Base-by-base conservation (phyloP, 495 filamentous ascomycete genomes). In the Xylaria flabelliformis region DNA sequence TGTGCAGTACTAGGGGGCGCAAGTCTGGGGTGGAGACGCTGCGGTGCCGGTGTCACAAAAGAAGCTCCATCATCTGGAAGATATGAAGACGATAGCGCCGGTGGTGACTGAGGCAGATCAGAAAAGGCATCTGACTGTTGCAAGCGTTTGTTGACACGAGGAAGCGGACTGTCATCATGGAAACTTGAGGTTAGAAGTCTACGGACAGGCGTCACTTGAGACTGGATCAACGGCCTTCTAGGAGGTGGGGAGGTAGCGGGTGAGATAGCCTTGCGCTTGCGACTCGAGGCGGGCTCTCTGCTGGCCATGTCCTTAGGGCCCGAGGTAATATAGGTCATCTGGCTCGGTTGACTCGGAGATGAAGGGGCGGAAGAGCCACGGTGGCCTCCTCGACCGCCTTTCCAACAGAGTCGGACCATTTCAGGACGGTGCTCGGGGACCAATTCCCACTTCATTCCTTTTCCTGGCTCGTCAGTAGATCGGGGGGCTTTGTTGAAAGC, bases 381-480 rank as follows among this genome's bases (percentile, higher is more conserved):
- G 75, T 83, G 91, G 76, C 76, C 90, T 81, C 85, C 89, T 76
- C 84, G 87, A 77, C 81, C 87, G 51, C 83, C 84, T 29, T 81
- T 87, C 73, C 74, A 87, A 13, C 83, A 83, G 29, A 75, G 80
- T 55, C 80, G 81, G 10, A 84, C 76, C 85, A 89, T 87, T 61
- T 97, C 93, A 7, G 97, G 92, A 36, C 92, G 91, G 53, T 90
- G 83, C 65, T 94, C 93, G 1, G 90, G 88, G 2, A 93, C 90
- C 77, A 99, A 92, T 80, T 92, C 90, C 96, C 96, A 99, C 78
- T 98, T 97, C 95, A 97, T 97, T 32, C 96, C 96, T 82, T 99
- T 99, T 3, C 96, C 96, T 2, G 96, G 96, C 77, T 99, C 97
- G 75, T 99, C 93, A 0, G 94, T 96, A 6, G 92, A 88, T 46